Evolutionary conservation across 1,284 basidiomycete species (phyloP), one percentile per base, ranked within the genome.

Genomic region (Malassezia sp.): DNA sequence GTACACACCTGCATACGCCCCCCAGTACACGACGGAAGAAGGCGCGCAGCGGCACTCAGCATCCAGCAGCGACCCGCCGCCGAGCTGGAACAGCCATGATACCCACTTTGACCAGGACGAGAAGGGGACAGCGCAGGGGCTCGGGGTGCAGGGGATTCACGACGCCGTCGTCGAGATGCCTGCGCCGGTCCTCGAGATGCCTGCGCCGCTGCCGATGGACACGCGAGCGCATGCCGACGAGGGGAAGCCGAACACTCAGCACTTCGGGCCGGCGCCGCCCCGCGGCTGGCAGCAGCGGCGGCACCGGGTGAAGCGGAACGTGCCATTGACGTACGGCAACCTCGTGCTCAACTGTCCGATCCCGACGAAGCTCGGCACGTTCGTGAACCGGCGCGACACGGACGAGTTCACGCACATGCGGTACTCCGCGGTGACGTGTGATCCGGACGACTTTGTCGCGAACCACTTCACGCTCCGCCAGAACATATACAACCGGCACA

Each of bases 301-400:
- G 17, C 60, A 68, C 55, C 64, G 65, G 44, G 64, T 60, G 27
- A 63, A 82, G 52, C 66, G 66, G 29, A 59, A 67, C 40, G 57
- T 72, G 11, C 53, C 56, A 31, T 49, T 72, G 27, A 67, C 60
- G 24, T 62, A 72, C 26, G 71, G 71, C 3, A 70, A 72, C 38
- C 59, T 72, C 23, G 34, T 67, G 1, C 59, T 67, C 12, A 63
- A 67, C 52, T 67, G 63, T 38, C 65, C 63, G 23, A 59, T 63
- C 1, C 63, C 65, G 0, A 53, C 58, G 38, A 63, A 61, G 42
- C 54, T 67, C 24, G 52, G 52, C 22, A 34, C 51, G n/a, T 63
- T 91, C 44, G 73, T 95, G 17, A 86, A 86, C 0, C 75, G 85
- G 44, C 78, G 80, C 47, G 83, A 83, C 27, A 81, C 84, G 42